A percentile compares a stretch with the other conserved stretches of the same genome.
Conservation (phyloP, 1,139 yeast species). For the Meyerozyma guilliermondii region DNA sequence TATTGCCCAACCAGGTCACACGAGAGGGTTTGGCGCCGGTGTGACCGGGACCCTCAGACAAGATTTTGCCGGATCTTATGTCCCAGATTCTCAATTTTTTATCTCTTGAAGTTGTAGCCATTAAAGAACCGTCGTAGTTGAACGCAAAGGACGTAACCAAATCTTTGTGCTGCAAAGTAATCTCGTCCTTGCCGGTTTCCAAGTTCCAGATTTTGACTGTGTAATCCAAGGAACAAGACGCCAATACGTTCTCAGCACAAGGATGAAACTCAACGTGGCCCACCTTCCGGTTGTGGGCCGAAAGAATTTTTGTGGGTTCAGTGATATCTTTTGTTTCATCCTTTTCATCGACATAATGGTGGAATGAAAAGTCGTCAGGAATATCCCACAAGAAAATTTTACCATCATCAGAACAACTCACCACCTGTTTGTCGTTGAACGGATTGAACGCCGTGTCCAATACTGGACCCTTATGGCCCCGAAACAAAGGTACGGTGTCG, state of each 20-base stretch:
- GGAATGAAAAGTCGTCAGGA: conserved; percentile 74
- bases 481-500: conserved; percentile 84
- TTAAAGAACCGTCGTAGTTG: conserved; percentile 78
- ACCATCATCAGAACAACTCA: conserved; percentile 89
- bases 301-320: conserved; percentile 59
- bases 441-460: conserved; percentile 94
- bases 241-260: conserved; percentile 76
- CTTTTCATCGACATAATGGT: conserved; percentile 51
- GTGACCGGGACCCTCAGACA: conserved; percentile 87
- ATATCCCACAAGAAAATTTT: conserved; percentile 83
- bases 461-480: conserved; percentile 95
- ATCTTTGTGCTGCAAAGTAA: conserved; percentile 81
- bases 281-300: conserved; percentile 90
- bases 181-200: conserved; percentile 63
- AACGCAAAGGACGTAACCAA: conserved; percentile 86
- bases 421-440: conserved; percentile 69
- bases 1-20: conserved; percentile 83
- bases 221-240: conserved; percentile 86
- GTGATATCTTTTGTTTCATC: conserved; percentile 64
- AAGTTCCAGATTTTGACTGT: conserved; percentile 89
- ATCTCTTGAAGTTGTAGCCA: conserved; percentile 92
- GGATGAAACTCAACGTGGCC: conserved; percentile 94
- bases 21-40: conserved; percentile 89
- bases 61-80: conserved; percentile 62
- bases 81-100: conserved; percentile 91